A percentile compares a stretch with the other conserved stretches of the same genome.
Evolutionary conservation across 2,329 filamentous ascomycete genomes (phyloP).

Genomic region (Neofusicoccum parvum): DNA sequence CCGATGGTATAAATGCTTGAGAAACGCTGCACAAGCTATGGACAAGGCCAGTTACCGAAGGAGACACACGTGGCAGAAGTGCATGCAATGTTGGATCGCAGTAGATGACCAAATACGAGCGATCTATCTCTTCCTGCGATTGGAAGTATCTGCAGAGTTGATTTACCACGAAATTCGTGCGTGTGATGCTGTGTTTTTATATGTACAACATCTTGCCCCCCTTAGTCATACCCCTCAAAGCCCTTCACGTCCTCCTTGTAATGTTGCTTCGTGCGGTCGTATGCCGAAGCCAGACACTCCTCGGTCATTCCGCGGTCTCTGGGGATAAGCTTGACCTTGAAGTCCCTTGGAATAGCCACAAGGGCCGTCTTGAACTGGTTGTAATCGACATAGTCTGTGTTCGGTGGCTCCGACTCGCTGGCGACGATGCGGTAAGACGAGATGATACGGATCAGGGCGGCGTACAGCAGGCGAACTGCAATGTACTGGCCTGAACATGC

Average conservation of each 20-base stretch:
- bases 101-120: no score
- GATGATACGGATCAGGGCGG: conserved; percentile 53
- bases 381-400: conserved; percentile 65
- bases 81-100: no score
- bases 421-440: conserved; percentile 54
- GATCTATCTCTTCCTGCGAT: no score
- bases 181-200: no score
- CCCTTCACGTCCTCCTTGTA: conserved; percentile 44
- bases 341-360: conserved; percentile 62
- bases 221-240: conserved; percentile 15
- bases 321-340: conserved; percentile 60
- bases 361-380: conserved; percentile 62
- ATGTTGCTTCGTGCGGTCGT: conserved; percentile 50
- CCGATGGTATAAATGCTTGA: no score
- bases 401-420: conserved; percentile 54
- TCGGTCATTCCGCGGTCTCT: conserved; percentile 45
- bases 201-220: background rate
- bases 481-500: conserved; percentile 57
- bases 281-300: conserved; percentile 47
- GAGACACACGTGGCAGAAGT: no score
- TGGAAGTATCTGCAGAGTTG: no score
- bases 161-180: no score
- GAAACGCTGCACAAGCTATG: no score
- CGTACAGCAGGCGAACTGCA: conserved; percentile 53
- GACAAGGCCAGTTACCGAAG: no score